Evolutionary conservation across 2,329 filamentous ascomycete species (phyloP).

Genomic region (Pseudocercospora eumusae): DNA sequence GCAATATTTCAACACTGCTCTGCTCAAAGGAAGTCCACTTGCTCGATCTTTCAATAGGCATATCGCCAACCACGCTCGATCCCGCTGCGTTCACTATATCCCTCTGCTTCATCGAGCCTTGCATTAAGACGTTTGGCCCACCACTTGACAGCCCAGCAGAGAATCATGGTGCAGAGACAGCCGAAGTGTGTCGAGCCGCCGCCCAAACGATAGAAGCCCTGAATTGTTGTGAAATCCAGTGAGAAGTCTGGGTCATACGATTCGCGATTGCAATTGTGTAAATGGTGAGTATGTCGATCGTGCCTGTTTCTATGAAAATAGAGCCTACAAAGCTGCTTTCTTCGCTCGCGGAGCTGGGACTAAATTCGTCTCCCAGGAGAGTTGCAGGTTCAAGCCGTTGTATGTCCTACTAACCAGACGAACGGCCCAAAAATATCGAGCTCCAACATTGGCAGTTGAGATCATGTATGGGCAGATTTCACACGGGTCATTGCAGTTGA

Average conservation of each 20-base stretch:
- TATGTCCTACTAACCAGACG: conserved; percentile 43
- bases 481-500: conserved; percentile 41
- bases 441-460: conserved; percentile 36
- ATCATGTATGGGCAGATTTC: conserved; percentile 41
- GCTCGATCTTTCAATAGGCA: conserved; percentile 21
- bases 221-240: conserved; percentile 43
- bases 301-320: background rate
- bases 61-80: conserved; percentile 37
- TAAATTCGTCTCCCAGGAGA: conserved; percentile 26
- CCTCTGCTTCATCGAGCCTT: conserved; percentile 34
- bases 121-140: conserved; percentile 35
- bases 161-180: conserved; percentile 28
- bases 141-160: conserved; percentile 30
- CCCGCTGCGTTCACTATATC: conserved; percentile 34
- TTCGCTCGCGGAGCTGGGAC: conserved; percentile 47
- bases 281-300: background rate
- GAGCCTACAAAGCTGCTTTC: conserved; percentile 41
- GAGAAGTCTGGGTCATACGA: conserved; percentile 44
- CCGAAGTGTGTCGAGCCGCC: conserved; percentile 23
- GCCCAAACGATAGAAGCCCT: conserved; percentile 23
- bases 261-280: conserved; percentile 46
- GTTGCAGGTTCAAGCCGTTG: conserved; percentile 30
- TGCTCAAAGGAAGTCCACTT: background rate
- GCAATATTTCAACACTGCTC: no score
- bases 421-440: conserved; percentile 38